Base-by-base conservation (phyloP, 2,329 filamentous ascomycete genomes). In the Epichloe sibirici region DNA sequence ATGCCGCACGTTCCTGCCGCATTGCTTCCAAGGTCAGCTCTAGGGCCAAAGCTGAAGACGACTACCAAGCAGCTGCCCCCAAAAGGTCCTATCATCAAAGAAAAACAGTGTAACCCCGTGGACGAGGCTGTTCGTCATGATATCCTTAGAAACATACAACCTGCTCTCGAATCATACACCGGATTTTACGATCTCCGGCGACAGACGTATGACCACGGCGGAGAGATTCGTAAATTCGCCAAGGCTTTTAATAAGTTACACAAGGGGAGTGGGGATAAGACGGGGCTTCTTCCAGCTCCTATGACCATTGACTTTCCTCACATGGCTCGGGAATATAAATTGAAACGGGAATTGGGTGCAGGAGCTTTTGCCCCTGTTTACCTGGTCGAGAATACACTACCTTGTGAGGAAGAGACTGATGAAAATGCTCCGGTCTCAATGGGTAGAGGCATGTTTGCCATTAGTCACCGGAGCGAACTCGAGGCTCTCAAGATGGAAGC, bases 351-450 rank as follows among this genome's bases (percentile, higher is more conserved):
- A 65, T 81, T 98, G 12, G 93, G 93, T 1, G 88, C 90, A 31
- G 93, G 93, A 8, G 93, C 93, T 1, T 98, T 94, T 68, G 93
- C 91, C 0, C 91, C 93, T 0, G 93, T 98, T 3, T 98, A 96
- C 65, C 79, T 98, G 0, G 85, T 90, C 7, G 88, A 95, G 63
- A 85, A 85, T 60, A 77, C 81, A n/a, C 70, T 71, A 0, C 73
- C 76, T 3, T 73, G 73, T 35, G 69, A 71, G 0, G 67, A 72
- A 12, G 70, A 73, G 9, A 62, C 69, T 35, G 67, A 72, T 17
- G 72, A 78, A 15, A 74, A 78, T 35, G 50, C 65, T 60, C 51
- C 66, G 62, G 39, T 72, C 4, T 72, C 73, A 52, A 81, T 86
- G 77, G 81, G 83, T 52, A 82, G 80, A 61, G 77, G 82, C 34